phyloP scores from a whole-genome alignment of 2,329 filamentous ascomycete species.

The Ascomycota sp. region DNA sequence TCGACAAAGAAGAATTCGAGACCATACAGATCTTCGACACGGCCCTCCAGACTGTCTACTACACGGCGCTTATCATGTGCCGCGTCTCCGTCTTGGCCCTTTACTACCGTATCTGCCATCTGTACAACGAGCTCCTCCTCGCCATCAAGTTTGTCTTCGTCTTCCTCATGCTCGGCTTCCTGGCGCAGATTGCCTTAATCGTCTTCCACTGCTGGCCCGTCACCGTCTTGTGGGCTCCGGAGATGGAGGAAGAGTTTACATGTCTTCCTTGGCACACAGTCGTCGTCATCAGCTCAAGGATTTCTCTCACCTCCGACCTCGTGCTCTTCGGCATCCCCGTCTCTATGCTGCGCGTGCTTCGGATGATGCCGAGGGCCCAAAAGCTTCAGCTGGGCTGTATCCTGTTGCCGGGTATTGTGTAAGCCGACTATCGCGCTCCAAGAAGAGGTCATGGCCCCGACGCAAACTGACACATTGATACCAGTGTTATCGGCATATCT shows the following conservation, averaged over 20 bases:
- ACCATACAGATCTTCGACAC: background rate
- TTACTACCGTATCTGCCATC: conserved; percentile 1
- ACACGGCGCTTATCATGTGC: conserved; percentile 1
- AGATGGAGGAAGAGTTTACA: too few species aligned
- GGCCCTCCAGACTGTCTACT: conserved; percentile 1
- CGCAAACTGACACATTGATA: background rate
- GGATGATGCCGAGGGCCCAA: conserved; percentile 1
- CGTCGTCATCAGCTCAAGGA: background rate
- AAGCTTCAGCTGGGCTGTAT: conserved; percentile 1
- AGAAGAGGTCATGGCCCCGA: background rate
- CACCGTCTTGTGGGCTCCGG: conserved; percentile 1
- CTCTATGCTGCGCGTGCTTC: conserved; percentile 1
- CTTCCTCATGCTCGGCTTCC: background rate
- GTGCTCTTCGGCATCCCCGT: conserved; percentile 1
- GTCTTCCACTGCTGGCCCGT: conserved; percentile 1
- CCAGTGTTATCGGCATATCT: background rate
- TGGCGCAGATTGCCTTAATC: conserved; percentile 1
- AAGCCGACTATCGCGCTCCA: conserved; percentile 2
- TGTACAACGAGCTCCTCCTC: conserved; percentile 1
- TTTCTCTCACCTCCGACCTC: conserved; percentile 1
- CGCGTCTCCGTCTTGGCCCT: conserved; percentile 2
- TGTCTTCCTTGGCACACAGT: background rate
- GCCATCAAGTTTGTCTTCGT: conserved; percentile 1
- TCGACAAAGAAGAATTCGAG: background rate
- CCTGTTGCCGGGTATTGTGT: conserved; percentile 1